Evolutionary conservation across 805 yeast genomes (phyloP).

Genomic region (Ogataea methanolica): DNA sequence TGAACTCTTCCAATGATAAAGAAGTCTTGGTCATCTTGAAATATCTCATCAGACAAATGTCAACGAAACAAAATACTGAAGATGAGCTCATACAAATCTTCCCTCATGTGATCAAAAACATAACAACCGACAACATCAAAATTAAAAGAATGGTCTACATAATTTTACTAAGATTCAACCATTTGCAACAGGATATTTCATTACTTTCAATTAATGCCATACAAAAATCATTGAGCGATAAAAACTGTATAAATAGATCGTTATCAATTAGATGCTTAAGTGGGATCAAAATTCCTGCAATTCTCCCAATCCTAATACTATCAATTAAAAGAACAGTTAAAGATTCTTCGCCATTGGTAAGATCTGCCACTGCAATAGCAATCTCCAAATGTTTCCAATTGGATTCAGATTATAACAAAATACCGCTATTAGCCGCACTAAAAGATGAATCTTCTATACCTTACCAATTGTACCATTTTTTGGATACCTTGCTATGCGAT

Average conservation of each 20-base stretch:
- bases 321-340: constrained; percentile 63
- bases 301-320: constrained; percentile 71
- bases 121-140: constrained; percentile 60
- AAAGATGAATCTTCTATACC: constrained; percentile 33
- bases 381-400: constrained; percentile 49
- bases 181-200: constrained; percentile 83
- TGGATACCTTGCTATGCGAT: constrained; percentile 60
- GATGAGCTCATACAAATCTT: constrained; percentile 47
- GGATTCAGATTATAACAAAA: constrained; percentile 26
- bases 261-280: constrained; percentile 75
- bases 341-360: constrained; percentile 74
- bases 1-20: constrained; percentile 66
- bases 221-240: constrained; percentile 75
- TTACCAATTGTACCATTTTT: constrained; percentile 45
- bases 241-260: constrained; percentile 62
- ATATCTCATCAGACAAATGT: constrained; percentile 42
- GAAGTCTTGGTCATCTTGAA: constrained; percentile 60
- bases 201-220: constrained; percentile 85
- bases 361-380: constrained; percentile 76
- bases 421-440: constrained; percentile 4
- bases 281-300: constrained; percentile 77
- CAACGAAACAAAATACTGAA: constrained; percentile 25
- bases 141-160: constrained; percentile 73
- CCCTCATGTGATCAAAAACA: constrained; percentile 86
- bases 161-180: constrained; percentile 73